A percentile compares a stretch with the other conserved stretches of the same genome.
These are phyloP conservation scores for Heterobasidion annosum DNA, from an alignment of 1,284 basidiomycete species.

Conservation along the genomic window DNA sequence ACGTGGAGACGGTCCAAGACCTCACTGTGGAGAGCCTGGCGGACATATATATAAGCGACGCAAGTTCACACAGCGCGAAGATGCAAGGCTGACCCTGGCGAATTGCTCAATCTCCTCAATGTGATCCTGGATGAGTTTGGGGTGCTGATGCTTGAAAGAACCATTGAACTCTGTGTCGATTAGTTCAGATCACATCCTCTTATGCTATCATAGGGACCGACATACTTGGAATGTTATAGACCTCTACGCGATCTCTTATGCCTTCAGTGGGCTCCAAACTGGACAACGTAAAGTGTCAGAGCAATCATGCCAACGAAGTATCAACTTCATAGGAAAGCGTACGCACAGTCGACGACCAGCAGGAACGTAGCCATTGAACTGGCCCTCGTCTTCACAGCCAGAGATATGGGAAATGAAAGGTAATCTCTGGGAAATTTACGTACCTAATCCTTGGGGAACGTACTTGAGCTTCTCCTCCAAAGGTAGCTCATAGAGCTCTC, in stretches of 20 bases:
- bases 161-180: conserved; percentile 28
- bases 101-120: conserved; percentile 41
- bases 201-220: not conserved
- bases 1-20: conserved; percentile 40
- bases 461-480: conserved; percentile 45
- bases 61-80: not conserved
- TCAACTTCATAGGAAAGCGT: not conserved
- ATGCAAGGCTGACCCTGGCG: conserved; percentile 17
- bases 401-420: not conserved
- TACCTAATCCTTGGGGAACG: conserved; percentile 30
- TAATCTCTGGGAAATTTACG: conserved; percentile 3
- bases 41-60: not conserved
- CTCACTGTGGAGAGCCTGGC: conserved; percentile 33
- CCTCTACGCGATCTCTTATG: conserved; percentile 33
- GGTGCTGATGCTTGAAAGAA: conserved; percentile 29
- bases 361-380: conserved; percentile 43
- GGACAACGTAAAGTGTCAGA: not conserved
- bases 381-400: conserved; percentile 26
- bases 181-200: not conserved
- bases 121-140: conserved; percentile 26
- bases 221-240: conserved; percentile 44
- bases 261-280: conserved; percentile 28
- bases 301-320: not conserved
- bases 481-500: conserved; percentile 35
- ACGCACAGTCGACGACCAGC: conserved; percentile 32